phyloP scores from a whole-genome alignment of 2,329 filamentous ascomycete genomes.

The Fusarium sp. region DNA sequence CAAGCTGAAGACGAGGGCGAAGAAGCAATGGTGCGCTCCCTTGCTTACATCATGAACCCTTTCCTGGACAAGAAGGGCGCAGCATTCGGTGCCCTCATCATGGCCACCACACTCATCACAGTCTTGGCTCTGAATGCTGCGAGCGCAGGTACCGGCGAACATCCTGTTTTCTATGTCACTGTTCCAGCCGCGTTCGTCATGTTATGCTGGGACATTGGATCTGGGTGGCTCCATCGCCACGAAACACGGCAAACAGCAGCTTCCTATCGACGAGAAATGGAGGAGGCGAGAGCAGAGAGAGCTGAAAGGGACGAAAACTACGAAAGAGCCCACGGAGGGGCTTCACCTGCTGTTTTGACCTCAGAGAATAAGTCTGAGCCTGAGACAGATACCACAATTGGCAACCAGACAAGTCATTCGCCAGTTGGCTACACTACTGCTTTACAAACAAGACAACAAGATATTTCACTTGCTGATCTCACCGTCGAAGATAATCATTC shows the following conservation, averaged over 20 bases:
- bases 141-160: constrained; percentile 61
- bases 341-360: neutral
- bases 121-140: constrained; percentile 75
- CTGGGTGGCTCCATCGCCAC: constrained; percentile 72
- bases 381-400: neutral
- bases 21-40: constrained; percentile 65
- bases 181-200: constrained; percentile 76
- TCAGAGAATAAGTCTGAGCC: neutral
- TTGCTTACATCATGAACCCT: constrained; percentile 82
- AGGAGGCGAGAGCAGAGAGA: constrained; percentile 34
- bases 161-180: constrained; percentile 76
- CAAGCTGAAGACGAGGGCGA: constrained; percentile 65
- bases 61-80: constrained; percentile 77
- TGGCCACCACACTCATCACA: constrained; percentile 75
- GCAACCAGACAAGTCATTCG: neutral
- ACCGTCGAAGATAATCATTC: neutral
- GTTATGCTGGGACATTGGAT: constrained; percentile 74
- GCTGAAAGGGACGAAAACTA: constrained; percentile 12
- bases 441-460: neutral
- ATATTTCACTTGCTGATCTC: neutral
- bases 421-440: neutral
- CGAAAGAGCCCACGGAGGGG: neutral
- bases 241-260: constrained; percentile 73
- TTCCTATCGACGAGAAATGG: constrained; percentile 59
- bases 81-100: constrained; percentile 72